Evolutionary conservation across 2,329 filamentous ascomycete genomes (phyloP).

Genomic region (Cytospora schulzeri): DNA sequence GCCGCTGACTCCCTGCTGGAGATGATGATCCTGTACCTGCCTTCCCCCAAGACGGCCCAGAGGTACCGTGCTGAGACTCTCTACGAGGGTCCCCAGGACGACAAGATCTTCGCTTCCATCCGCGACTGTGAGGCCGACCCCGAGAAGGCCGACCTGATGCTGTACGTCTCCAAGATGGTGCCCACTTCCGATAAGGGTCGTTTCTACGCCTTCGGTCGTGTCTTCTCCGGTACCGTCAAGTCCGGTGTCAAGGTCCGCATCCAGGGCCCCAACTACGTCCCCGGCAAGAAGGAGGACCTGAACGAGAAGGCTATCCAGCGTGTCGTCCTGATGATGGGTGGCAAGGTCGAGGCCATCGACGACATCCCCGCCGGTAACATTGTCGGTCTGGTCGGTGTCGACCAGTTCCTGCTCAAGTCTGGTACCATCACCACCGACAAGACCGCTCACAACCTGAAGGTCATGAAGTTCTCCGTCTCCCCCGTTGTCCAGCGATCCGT

Average conservation of each 20-base stretch:
- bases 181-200: conserved; percentile 99
- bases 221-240: conserved; percentile 97
- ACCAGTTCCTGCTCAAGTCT: conserved; percentile 99
- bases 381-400: conserved; percentile 97
- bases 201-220: conserved; percentile 99
- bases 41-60: conserved; percentile 93
- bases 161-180: conserved; percentile 99
- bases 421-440: conserved; percentile 98
- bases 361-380: conserved; percentile 99
- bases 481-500: conserved; percentile 98
- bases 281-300: conserved; percentile 97
- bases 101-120: conserved; percentile 93
- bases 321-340: conserved; percentile 99
- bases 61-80: conserved; percentile 97
- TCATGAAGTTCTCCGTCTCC: conserved; percentile 99
- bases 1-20: conserved; percentile 97
- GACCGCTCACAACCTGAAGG: conserved; percentile 99
- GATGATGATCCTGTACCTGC: conserved; percentile 99
- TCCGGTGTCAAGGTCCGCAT: conserved; percentile 99
- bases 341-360: conserved; percentile 97
- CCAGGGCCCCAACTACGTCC: conserved; percentile 97
- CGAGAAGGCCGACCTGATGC: conserved; percentile 91
- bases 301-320: conserved; percentile 99
- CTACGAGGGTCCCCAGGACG: conserved; percentile 95
- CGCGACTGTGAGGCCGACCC: conserved; percentile 85